Conservation (phyloP, 345 rosid species). For the Eucalyptus regnans region DNA sequence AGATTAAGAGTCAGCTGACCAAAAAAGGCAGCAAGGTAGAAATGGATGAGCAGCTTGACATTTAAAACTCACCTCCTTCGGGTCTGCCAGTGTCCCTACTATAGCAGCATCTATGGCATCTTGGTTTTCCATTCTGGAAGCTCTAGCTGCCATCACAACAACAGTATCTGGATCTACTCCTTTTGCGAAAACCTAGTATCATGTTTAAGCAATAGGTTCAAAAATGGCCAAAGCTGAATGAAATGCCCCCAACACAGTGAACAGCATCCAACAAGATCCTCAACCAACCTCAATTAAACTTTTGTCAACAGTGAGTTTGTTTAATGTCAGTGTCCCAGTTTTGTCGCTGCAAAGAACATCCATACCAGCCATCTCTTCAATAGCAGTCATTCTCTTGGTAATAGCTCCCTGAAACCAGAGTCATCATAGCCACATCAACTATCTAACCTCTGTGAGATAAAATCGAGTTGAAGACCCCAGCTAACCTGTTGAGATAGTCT, state of each 20-base stretch:
- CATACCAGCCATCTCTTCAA: constrained; percentile 99
- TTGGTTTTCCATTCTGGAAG: constrained; percentile 88
- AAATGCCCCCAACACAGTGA: neutral
- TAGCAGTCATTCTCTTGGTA: constrained; percentile 99
- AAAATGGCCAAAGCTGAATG: neutral
- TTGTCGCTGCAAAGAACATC: constrained; percentile 99
- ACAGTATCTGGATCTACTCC: constrained; percentile 86
- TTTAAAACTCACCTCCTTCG: constrained; percentile 60
- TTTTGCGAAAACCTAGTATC: constrained; percentile 70
- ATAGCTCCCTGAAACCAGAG: constrained; percentile 73
- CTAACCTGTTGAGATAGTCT: constrained; percentile 90
- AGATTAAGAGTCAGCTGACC: neutral
- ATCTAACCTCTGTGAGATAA: neutral
- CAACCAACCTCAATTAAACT: constrained; percentile 83
- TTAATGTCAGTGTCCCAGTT: constrained; percentile 95
- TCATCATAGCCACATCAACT: neutral
- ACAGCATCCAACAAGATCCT: neutral
- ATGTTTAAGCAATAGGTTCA: neutral
- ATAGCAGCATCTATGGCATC: constrained; percentile 97
- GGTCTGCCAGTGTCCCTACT: constrained; percentile 96
- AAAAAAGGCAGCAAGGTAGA: neutral
- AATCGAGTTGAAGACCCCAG: neutral
- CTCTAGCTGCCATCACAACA: constrained; percentile 93
- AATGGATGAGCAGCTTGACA: neutral
- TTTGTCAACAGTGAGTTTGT: constrained; percentile 92